Evolutionary conservation across 148 eudicot genomes (phyloP).

Genomic region (Vaccinium macrocarpon): DNA sequence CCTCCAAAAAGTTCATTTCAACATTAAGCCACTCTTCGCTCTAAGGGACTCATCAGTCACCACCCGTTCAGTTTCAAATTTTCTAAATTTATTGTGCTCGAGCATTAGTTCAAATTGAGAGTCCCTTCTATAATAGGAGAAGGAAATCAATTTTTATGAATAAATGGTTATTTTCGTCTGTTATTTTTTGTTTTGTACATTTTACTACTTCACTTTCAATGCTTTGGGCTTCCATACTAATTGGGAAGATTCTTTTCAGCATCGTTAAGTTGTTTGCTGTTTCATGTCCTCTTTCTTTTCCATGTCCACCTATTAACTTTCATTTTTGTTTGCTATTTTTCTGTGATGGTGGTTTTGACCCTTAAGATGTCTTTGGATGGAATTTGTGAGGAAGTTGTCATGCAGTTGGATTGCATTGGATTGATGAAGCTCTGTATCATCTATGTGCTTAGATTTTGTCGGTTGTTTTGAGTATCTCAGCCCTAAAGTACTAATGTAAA

Average conservation of each 20-base stretch:
- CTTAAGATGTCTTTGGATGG: slow-evolving; percentile 22
- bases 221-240: not conserved
- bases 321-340: slow-evolving; percentile 11
- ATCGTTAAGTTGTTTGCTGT: not conserved
- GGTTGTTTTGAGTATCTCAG: slow-evolving; percentile 17
- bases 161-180: not conserved
- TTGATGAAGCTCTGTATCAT: slow-evolving; percentile 16
- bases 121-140: not conserved
- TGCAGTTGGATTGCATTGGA: slow-evolving; percentile 9
- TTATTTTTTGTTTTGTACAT: not conserved
- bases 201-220: not conserved
- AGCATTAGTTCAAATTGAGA: not conserved
- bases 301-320: slow-evolving; percentile 19
- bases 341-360: slow-evolving; percentile 17
- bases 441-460: slow-evolving; percentile 12
- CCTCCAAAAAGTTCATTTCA: no score
- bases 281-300: not conserved
- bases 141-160: not conserved
- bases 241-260: not conserved
- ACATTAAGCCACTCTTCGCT: no score
- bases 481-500: slow-evolving; percentile 9
- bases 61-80: no score
- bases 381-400: slow-evolving; percentile 17
- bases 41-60: no score
- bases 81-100: no score